phyloP scores from a whole-genome alignment of 148 eudicot species.

The Amaranthus palmeri region DNA sequence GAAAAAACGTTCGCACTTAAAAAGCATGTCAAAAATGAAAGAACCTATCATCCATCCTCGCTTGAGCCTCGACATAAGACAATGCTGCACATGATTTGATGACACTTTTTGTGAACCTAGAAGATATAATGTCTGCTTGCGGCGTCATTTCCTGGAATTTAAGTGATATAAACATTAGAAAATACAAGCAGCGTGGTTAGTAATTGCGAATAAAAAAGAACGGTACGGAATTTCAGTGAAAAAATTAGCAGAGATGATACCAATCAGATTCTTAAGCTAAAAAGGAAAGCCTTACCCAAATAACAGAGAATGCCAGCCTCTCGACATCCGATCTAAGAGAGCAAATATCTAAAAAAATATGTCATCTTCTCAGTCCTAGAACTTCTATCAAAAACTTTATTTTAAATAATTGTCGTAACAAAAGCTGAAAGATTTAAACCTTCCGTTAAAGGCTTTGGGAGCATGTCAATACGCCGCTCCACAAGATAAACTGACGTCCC shows the following conservation, averaged over 20 bases:
- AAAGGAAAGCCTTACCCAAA: constrained; percentile 55
- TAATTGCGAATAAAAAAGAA: neutral
- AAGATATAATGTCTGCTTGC: constrained; percentile 77
- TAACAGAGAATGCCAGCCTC: constrained; percentile 91
- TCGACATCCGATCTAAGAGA: constrained; percentile 93
- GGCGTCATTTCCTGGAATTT: constrained; percentile 90
- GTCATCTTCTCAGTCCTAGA: constrained; percentile 9
- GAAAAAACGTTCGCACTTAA: neutral
- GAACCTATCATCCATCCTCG: constrained; percentile 99
- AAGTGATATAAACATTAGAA: constrained; percentile 5
- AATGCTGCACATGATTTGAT: constrained; percentile 95
- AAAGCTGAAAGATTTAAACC: constrained; percentile 35
- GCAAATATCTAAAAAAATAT: constrained; percentile 70
- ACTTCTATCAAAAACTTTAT: neutral
- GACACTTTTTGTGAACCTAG: constrained; percentile 82
- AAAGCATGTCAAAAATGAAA: constrained; percentile 8
- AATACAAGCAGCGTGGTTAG: neutral
- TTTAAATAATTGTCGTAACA: neutral
- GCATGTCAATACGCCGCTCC: constrained; percentile 97
- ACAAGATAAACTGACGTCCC: constrained; percentile 98
- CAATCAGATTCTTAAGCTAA: neutral
- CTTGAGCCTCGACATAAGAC: constrained; percentile 98
- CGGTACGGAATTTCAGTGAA: neutral
- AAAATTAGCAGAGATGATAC: neutral
- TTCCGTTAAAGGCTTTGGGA: constrained; percentile 98